A percentile compares a stretch with the other conserved stretches of the same genome.
These are phyloP conservation scores for Phialemoniopsis sp. DNA, from an alignment of 2,329 filamentous ascomycete genomes.

Conservation along the genomic window DNA sequence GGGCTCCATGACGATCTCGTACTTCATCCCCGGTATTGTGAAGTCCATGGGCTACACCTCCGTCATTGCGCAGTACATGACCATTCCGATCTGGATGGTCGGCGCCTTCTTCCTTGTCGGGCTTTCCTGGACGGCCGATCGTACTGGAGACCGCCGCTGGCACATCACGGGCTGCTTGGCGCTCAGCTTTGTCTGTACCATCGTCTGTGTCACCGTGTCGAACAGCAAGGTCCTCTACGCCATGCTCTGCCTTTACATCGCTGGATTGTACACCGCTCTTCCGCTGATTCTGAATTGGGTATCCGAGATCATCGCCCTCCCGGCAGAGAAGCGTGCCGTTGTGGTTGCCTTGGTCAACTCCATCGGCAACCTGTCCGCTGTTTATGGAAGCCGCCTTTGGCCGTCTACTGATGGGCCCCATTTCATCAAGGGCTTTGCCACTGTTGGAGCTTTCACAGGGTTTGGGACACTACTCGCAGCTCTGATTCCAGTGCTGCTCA, in stretches of 20 bases:
- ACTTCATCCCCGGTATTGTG: constrained; percentile 51
- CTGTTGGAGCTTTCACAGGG: too few relatives aligned
- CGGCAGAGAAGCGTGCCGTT: neutral
- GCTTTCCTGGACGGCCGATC: constrained; percentile 19
- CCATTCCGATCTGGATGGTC: constrained; percentile 24
- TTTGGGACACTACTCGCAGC: too few relatives aligned
- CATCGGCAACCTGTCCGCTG: neutral
- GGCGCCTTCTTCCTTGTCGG: constrained; percentile 17
- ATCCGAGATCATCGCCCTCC: neutral
- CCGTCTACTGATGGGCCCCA: neutral
- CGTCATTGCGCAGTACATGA: constrained; percentile 43
- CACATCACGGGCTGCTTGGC: constrained; percentile 17
- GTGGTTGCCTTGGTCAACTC: neutral
- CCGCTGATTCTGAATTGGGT: neutral
- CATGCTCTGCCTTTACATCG: neutral
- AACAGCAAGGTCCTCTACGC: constrained; percentile 20
- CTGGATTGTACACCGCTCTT: neutral
- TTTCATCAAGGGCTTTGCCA: too few relatives aligned
- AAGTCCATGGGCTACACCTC: constrained; percentile 39
- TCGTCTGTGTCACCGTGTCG: constrained; percentile 25
- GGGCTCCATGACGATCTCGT: constrained; percentile 45
- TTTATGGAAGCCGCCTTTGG: neutral
- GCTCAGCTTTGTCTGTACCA: constrained; percentile 17
- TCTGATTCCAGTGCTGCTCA: too few relatives aligned
- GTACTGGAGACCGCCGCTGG: constrained; percentile 17